Base-by-base conservation (phyloP, 768 basidiomycete species). In the Infundibulicybe gibba region DNA sequence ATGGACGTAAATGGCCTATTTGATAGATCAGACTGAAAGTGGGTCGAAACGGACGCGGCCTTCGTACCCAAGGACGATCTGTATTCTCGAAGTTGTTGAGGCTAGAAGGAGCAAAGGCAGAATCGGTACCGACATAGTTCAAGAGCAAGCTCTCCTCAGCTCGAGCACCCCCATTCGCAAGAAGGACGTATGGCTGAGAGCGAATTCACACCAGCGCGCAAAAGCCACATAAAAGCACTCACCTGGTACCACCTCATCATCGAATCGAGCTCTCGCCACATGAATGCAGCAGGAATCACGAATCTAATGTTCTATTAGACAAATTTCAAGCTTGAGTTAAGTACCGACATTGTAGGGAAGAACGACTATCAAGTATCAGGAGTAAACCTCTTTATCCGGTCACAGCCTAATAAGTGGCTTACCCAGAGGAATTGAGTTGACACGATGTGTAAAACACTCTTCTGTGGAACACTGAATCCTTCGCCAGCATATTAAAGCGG, bases 131-230 rank as follows among this genome's bases (percentile, higher is more conserved):
- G 53, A 84, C 82, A 61, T 87, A 87, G 59, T 87, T 79, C 19
- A 85, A 57, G 14, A 88, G 64, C n/a, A 88, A 59, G 44, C 79
- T 79, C 51, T 80, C 76, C 46, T 81, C 69, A 1, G 84, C 82
- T 2, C 66, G 59, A 1, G 75, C 76, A 49, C 65, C 65, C 2
- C 82, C 83, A 52, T 69, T 65, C 14, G 76, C 70, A 20, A 88
- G 62, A 5, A 72, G 62, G 5, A 88, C 66, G 50, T 84, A 87
- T 2, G 86, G 84, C 85, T 87, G 48, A 30, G 6, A 8, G 37
- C 41, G 14, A 35, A 13, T 51, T 30, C n/a, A 31, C 52, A 48
- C 41, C 54, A 19, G 25, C 11, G 34, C 32, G 35, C 38, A n/a
- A n/a, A 33, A 30, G 19, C 12, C 3, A 25, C 20, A 46, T 10